Conservation (phyloP, 1,284 basidiomycete species). For the Sporisorium scitamineum region DNA sequence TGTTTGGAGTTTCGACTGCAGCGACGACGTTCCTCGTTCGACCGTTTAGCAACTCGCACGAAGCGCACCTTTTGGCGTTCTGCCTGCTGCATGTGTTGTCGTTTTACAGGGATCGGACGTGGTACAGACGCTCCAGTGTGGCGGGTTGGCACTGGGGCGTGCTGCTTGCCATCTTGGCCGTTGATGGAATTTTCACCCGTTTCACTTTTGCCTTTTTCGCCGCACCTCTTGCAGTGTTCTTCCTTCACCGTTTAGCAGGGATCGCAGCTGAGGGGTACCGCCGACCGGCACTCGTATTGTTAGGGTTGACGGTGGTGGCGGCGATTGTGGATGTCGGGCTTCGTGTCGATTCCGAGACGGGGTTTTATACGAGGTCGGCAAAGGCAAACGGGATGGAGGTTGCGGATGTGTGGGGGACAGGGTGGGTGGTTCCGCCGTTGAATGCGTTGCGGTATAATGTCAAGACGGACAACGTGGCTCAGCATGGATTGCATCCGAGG, state of each 20-base stretch:
- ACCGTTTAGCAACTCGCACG: constrained; percentile 68
- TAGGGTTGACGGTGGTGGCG: constrained; percentile 6
- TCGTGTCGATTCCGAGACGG: constrained; percentile 12
- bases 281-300: neutral
- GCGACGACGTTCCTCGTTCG: constrained; percentile 64
- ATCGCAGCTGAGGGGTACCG: constrained; percentile 1
- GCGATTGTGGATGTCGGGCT: neutral
- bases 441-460: constrained; percentile 69
- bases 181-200: constrained; percentile 61
- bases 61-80: constrained; percentile 53
- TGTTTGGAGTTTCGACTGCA: constrained; percentile 57
- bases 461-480: constrained; percentile 58
- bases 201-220: constrained; percentile 66
- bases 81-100: constrained; percentile 14
- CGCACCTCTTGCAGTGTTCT: constrained; percentile 27
- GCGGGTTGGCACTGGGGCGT: constrained; percentile 5
- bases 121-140: constrained; percentile 7
- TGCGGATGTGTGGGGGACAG: neutral
- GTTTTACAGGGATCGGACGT: constrained; percentile 4
- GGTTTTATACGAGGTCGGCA: constrained; percentile 6
- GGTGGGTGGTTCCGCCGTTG: constrained; percentile 57
- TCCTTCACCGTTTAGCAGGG: neutral
- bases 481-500: constrained; percentile 68
- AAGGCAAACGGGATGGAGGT: neutral
- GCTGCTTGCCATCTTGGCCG: constrained; percentile 19